These are phyloP conservation scores for Hymenoscyphus scutula DNA, from an alignment of 2,329 filamentous ascomycete genomes.

Conservation along the genomic window DNA sequence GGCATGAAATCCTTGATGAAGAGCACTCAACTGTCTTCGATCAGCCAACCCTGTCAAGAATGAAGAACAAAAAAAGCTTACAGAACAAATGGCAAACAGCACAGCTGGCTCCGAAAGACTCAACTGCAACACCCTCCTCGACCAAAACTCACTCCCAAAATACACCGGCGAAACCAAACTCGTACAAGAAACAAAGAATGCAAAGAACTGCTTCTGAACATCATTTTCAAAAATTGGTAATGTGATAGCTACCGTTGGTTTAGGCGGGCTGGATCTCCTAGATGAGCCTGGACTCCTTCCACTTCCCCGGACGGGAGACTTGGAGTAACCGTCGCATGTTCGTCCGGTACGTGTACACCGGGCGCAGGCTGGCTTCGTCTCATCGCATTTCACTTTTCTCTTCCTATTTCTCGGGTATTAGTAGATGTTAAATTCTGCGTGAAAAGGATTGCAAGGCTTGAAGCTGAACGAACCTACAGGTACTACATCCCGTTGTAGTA, in stretches of 20 bases:
- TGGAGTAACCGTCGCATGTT: conserved; percentile 27
- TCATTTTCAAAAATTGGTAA: conserved; percentile 17
- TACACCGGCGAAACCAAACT: conserved; percentile 8
- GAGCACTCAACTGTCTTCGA: conserved; percentile 13
- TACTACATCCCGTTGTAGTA: conserved; percentile 6
- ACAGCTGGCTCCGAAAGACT: conserved; percentile 21
- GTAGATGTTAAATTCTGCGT: neutral
- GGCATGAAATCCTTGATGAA: conserved; percentile 15
- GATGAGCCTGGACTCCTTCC: neutral
- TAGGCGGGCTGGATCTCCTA: neutral
- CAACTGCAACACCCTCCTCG: conserved; percentile 18
- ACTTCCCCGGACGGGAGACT: neutral
- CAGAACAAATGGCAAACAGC: conserved; percentile 22
- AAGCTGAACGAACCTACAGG: conserved; percentile 7
- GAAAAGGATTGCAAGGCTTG: neutral
- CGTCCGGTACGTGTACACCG: conserved; percentile 23
- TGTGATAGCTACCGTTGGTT: neutral
- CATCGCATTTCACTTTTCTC: conserved; percentile 29
- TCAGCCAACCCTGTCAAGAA: neutral
- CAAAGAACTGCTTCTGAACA: conserved; percentile 18
- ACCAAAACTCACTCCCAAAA: conserved; percentile 23
- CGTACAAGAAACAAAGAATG: conserved; percentile 20
- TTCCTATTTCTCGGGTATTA: conserved; percentile 15
- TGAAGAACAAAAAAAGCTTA: neutral
- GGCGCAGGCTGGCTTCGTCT: conserved; percentile 24